phyloP scores from a whole-genome alignment of 2,329 filamentous ascomycete genomes.

The Lachnellula occidentalis region DNA sequence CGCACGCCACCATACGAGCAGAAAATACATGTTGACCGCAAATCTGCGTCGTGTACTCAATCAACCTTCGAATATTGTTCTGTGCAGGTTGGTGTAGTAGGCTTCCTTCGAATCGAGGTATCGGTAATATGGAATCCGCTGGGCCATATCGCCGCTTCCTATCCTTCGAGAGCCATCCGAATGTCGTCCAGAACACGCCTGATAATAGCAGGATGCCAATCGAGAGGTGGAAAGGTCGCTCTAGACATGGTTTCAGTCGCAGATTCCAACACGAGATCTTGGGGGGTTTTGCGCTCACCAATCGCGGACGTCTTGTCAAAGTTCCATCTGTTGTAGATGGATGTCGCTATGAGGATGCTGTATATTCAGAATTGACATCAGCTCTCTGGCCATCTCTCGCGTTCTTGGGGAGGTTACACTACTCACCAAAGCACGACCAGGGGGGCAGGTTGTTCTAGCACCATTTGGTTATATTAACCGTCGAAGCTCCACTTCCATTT shows the following conservation, averaged over 20 bases:
- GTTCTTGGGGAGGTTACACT: background rate
- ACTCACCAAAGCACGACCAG: conserved; percentile 1
- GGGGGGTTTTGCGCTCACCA: background rate
- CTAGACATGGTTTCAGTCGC: background rate
- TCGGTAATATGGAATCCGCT: background rate
- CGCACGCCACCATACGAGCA: background rate
- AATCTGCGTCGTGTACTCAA: background rate
- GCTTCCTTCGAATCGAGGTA: background rate
- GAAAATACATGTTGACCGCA: background rate
- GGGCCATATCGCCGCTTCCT: background rate
- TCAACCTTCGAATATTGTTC: background rate
- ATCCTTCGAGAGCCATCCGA: background rate
- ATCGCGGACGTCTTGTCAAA: conserved; percentile 3
- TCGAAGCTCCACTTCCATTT: too few relatives aligned
- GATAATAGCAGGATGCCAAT: background rate
- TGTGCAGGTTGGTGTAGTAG: background rate
- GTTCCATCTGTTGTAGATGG: conserved; percentile 1
- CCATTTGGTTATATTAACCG: background rate
- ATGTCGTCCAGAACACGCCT: conserved; percentile 1
- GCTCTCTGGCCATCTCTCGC: background rate
- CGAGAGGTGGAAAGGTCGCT: conserved; percentile 6
- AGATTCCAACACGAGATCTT: background rate
- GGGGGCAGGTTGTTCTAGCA: background rate
- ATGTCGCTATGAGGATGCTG: conserved; percentile 4
- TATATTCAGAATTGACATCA: background rate